Evolutionary conservation across 805 yeast genomes (phyloP).

Genomic region (Komagataella populi): DNA sequence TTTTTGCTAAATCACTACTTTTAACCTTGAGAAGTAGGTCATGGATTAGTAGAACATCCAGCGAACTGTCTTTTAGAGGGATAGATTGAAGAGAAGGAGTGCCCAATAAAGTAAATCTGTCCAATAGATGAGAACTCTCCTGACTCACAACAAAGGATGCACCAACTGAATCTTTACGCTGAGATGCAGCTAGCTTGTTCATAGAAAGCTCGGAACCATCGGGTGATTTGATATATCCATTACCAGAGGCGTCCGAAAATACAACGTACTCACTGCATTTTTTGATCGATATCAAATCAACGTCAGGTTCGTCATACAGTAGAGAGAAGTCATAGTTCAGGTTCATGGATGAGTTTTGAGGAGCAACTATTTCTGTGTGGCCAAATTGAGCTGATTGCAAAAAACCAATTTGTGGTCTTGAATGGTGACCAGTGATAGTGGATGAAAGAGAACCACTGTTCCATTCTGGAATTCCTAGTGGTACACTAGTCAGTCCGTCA

Average conservation of each 20-base stretch:
- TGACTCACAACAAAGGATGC: constrained; percentile 9
- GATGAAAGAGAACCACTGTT: neutral
- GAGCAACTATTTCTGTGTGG: neutral
- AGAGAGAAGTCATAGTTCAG: neutral
- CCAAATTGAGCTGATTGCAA: neutral
- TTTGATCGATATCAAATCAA: neutral
- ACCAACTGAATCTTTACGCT: neutral
- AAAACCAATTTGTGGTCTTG: neutral
- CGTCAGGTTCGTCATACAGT: neutral
- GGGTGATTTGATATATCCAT: neutral
- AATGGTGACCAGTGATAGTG: neutral
- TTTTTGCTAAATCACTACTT: constrained; percentile 7
- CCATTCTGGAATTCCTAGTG: neutral
- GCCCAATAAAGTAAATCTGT: constrained; percentile 18
- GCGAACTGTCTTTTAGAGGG: constrained; percentile 15
- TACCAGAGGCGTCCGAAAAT: neutral
- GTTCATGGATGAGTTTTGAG: neutral
- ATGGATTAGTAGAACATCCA: constrained; percentile 14
- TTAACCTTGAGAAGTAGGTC: constrained; percentile 12
- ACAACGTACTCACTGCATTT: neutral
- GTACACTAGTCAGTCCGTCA: neutral
- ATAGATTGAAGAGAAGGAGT: constrained; percentile 10
- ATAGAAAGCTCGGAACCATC: neutral
- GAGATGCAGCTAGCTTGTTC: neutral
- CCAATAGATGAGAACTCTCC: constrained; percentile 6